These are phyloP conservation scores for Haematococcus sp. DNA, from an alignment of 139 green algal genomes.

Conservation along the genomic window DNA sequence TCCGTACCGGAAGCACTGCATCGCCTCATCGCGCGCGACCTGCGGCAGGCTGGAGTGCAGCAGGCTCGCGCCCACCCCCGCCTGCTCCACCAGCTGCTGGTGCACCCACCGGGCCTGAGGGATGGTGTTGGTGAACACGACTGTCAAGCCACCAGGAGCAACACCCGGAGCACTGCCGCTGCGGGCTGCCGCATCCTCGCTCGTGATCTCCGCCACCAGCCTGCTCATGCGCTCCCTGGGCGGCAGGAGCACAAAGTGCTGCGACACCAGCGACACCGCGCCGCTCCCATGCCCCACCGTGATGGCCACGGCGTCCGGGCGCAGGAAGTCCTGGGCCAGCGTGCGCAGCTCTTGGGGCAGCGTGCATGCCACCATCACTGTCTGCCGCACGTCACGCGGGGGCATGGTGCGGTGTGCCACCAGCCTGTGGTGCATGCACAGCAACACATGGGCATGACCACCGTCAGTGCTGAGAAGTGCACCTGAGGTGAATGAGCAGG, in stretches of 20 bases:
- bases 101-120: constrained; percentile 30
- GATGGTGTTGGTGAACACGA: constrained; percentile 48
- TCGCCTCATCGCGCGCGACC: constrained; percentile 81
- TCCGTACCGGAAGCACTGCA: constrained; percentile 84
- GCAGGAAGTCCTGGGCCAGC: constrained; percentile 7
- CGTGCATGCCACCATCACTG: constrained; percentile 2
- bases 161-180: too few species aligned
- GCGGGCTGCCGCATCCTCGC: too few species aligned
- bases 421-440: constrained; percentile 6
- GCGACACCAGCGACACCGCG: background rate
- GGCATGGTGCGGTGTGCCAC: constrained; percentile 17
- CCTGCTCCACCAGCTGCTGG: constrained; percentile 42
- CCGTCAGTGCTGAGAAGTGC: background rate
- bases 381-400: constrained; percentile 8
- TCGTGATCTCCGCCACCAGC: background rate
- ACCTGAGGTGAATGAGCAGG: background rate
- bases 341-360: constrained; percentile 20
- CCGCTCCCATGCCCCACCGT: background rate
- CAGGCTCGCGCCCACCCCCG: constrained; percentile 61
- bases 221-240: constrained; percentile 7
- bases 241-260: constrained; percentile 5
- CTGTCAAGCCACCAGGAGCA: background rate
- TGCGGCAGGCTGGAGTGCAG: constrained; percentile 83
- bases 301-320: constrained; percentile 1
- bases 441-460: background rate